phyloP scores from a whole-genome alignment of 106 monocot species.

The Phalaenopsis aphrodite region DNA sequence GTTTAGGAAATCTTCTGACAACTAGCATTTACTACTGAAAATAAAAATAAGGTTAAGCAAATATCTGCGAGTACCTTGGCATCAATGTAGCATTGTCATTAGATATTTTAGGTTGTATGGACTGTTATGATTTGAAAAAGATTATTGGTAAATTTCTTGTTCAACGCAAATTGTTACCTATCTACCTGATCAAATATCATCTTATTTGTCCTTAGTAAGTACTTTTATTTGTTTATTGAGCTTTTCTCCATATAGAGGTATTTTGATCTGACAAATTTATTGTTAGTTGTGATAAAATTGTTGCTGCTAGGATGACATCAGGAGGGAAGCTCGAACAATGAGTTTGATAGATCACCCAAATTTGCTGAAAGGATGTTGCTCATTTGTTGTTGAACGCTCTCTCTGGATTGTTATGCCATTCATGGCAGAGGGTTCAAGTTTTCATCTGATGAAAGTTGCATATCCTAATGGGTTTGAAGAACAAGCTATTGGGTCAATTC shows the following conservation, averaged over 20 bases:
- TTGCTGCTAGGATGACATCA: constrained; percentile 67
- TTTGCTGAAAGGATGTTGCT: constrained; percentile 74
- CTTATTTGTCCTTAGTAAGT: not conserved
- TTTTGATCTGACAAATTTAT: not conserved
- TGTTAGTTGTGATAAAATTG: not conserved
- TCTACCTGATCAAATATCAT: not conserved
- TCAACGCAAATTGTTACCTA: too few relatives aligned
- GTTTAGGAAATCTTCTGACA: too few relatives aligned
- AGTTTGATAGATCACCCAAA: constrained; percentile 96
- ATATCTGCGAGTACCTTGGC: too few relatives aligned
- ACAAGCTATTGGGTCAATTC: constrained; percentile 61
- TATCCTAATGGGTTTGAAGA: constrained; percentile 96
- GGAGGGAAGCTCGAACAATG: constrained; percentile 91
- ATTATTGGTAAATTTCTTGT: too few relatives aligned
- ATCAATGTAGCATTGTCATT: too few relatives aligned
- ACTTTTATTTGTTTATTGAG: not conserved
- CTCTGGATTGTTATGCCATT: constrained; percentile 99
- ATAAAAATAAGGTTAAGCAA: too few relatives aligned
- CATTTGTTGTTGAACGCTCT: constrained; percentile 84
- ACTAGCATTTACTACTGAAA: too few relatives aligned
- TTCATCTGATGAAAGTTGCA: constrained; percentile 93
- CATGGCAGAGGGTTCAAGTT: constrained; percentile 93
- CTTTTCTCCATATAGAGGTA: not conserved
- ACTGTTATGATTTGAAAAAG: too few relatives aligned
- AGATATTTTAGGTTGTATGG: too few relatives aligned